Evolutionary conservation across 2,329 filamentous ascomycete species (phyloP).

Genomic region (Nectriaceae sp.): DNA sequence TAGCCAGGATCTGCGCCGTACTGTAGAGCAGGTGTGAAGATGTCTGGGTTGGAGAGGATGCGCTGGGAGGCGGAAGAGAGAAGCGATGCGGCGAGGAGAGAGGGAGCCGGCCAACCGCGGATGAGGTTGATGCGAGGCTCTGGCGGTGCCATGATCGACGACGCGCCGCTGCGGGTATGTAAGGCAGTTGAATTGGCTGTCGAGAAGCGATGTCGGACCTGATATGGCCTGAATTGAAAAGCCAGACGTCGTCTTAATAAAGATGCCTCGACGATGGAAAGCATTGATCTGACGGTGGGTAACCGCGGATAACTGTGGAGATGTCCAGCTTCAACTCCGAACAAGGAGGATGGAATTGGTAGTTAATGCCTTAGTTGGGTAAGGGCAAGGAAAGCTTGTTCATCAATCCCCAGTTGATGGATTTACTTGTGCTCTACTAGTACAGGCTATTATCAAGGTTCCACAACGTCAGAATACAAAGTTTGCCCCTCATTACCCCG

Average conservation of each 20-base stretch:
- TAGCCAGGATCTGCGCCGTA: slow-evolving; percentile 82
- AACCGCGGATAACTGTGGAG: slow-evolving; percentile 26
- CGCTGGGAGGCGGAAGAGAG: slow-evolving; percentile 62
- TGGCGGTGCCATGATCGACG: slow-evolving; percentile 21
- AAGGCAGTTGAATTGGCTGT: slow-evolving; percentile 4
- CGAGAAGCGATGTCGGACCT: slow-evolving; percentile 24
- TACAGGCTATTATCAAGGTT: no score
- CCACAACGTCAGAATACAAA: no score
- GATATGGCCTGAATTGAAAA: slow-evolving; percentile 6
- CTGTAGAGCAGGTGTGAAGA: slow-evolving; percentile 66
- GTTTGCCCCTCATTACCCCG: no score
- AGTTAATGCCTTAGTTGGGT: no score
- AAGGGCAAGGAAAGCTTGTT: no score
- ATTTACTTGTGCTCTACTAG: no score
- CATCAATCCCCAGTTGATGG: no score
- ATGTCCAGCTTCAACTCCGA: no score
- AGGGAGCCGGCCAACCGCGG: slow-evolving; percentile 66
- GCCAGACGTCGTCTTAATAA: neutral
- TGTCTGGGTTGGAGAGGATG: slow-evolving; percentile 60
- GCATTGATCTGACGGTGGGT: slow-evolving; percentile 1
- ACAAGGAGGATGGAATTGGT: no score
- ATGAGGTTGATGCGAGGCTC: slow-evolving; percentile 62
- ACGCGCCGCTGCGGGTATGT: slow-evolving; percentile 14
- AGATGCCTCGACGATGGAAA: neutral
- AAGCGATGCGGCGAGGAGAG: slow-evolving; percentile 65